A percentile compares a stretch with the other conserved stretches of the same genome.
These are phyloP conservation scores for Boletus sp. DNA, from an alignment of 768 basidiomycete species.

Conservation along the genomic window DNA sequence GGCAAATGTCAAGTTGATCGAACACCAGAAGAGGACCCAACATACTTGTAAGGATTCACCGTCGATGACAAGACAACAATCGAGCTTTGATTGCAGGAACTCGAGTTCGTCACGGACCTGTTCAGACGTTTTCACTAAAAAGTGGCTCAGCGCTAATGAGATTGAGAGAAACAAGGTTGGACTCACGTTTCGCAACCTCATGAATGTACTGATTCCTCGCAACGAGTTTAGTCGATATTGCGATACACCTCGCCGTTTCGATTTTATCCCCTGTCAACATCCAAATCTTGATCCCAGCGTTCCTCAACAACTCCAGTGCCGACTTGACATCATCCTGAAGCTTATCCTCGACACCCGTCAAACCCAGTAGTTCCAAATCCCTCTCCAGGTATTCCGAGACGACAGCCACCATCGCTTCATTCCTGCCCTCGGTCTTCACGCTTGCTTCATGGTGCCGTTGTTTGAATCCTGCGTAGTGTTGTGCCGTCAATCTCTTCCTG, in stretches of 20 bases:
- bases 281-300: slow-evolving; percentile 99
- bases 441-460: slow-evolving; percentile 72
- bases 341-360: slow-evolving; percentile 99
- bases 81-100: slow-evolving; percentile 89
- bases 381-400: slow-evolving; percentile 78
- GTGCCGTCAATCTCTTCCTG: slow-evolving; percentile 67
- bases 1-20: background rate
- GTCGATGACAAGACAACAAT: slow-evolving; percentile 98
- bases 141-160: slow-evolving; percentile 3
- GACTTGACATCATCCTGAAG: slow-evolving; percentile 95
- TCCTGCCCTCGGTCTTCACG: slow-evolving; percentile 72
- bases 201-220: slow-evolving; percentile 97
- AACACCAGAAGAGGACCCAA: background rate
- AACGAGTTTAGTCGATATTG: slow-evolving; percentile 95
- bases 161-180: background rate
- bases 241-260: slow-evolving; percentile 97
- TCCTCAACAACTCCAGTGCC: slow-evolving; percentile 87
- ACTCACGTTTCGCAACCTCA: slow-evolving; percentile 85
- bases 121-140: slow-evolving; percentile 80
- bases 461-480: slow-evolving; percentile 75
- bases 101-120: slow-evolving; percentile 86
- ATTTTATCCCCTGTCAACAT: slow-evolving; percentile 99
- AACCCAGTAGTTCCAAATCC: slow-evolving; percentile 86
- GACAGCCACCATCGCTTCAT: slow-evolving; percentile 75
- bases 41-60: slow-evolving; percentile 91